phyloP scores from a whole-genome alignment of 1,284 basidiomycete genomes.

The Tremellales sp. region DNA sequence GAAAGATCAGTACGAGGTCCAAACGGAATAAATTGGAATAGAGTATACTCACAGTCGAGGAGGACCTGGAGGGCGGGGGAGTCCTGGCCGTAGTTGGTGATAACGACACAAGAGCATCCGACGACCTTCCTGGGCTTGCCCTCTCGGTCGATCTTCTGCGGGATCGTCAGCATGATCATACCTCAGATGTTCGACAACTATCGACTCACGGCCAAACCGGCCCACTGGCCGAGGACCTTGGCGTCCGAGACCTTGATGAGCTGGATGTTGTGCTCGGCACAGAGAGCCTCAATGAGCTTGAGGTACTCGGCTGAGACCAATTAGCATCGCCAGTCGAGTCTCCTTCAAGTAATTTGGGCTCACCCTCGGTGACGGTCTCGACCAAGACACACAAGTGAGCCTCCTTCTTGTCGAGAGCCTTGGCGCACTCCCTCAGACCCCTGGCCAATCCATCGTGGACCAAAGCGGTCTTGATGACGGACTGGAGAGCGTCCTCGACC shows the following conservation, averaged over 20 bases:
- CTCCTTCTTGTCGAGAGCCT: slow-evolving; percentile 97
- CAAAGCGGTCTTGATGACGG: slow-evolving; percentile 73
- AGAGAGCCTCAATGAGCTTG: slow-evolving; percentile 99
- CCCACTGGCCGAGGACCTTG: slow-evolving; percentile 97
- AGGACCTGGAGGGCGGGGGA: slow-evolving; percentile 94
- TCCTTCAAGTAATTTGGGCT: slow-evolving; percentile 9
- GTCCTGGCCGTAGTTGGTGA: slow-evolving; percentile 96
- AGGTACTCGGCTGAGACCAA: slow-evolving; percentile 77
- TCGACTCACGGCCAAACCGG: slow-evolving; percentile 71
- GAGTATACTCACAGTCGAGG: slow-evolving; percentile 58
- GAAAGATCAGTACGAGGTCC: slow-evolving; percentile 2
- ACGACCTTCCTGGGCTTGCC: slow-evolving; percentile 97
- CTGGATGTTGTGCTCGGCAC: slow-evolving; percentile 98
- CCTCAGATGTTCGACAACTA: neutral
- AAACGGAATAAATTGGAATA: neutral
- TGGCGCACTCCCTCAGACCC: slow-evolving; percentile 95
- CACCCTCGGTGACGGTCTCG: slow-evolving; percentile 90
- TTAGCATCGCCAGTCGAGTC: neutral
- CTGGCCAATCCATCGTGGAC: slow-evolving; percentile 97
- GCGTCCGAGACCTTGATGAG: slow-evolving; percentile 96
- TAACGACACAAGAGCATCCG: slow-evolving; percentile 93
- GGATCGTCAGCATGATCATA: slow-evolving; percentile 5
- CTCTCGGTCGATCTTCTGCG: slow-evolving; percentile 88
- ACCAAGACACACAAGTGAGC: slow-evolving; percentile 98
- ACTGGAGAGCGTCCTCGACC: slow-evolving; percentile 97